Evolutionary conservation across 805 yeast genomes (phyloP), one percentile per base, ranked within the genome.

Genomic region (Starmerella apicola): DNA sequence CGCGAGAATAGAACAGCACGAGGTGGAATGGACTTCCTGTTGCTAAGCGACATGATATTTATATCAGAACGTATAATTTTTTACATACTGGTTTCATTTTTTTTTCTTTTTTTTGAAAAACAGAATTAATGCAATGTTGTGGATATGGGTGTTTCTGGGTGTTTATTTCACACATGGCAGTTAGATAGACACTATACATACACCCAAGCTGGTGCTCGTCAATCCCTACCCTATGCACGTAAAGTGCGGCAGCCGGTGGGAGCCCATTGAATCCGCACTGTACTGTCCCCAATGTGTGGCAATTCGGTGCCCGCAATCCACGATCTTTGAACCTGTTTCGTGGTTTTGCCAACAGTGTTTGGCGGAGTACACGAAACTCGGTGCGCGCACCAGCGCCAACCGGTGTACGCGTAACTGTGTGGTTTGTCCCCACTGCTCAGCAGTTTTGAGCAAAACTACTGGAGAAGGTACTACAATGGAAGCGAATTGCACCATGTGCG

Each of bases 311-410:
- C 59, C 52, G 23, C 48, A 51, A 17, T 63, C 68, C 40, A 53
- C 60, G 2, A 55, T 51, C 15, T 50, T 47, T 15, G 65, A 61
- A 34, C 53, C 63, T 4, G 57, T 56, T 5, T 40, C 53, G 22
- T 42, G 56, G 39, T 63, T 39, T 44, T 63, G 67, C 42, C 62
- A 66, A 9, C 38, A 51, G 25, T 63, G 67, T 41, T 41, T 61
- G 22, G 48, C 51, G 38, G 62, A 58, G 17, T 56, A 55, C 16
- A 46, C 59, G 4, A 38, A 51, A 20, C 37, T 49, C 5, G 37
- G 49, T 4, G 60, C 62, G 3, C 41, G 44, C n/a, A 37, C 39
- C 6, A 38, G 42, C 8, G 38, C 48, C 16, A 56, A 56, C 42
- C 35, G 41, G 26, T 62, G 66, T 38, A 43, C 51, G 27, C 49